Conservation (phyloP, 805 yeast genomes). For the Candida coleopterorum region DNA sequence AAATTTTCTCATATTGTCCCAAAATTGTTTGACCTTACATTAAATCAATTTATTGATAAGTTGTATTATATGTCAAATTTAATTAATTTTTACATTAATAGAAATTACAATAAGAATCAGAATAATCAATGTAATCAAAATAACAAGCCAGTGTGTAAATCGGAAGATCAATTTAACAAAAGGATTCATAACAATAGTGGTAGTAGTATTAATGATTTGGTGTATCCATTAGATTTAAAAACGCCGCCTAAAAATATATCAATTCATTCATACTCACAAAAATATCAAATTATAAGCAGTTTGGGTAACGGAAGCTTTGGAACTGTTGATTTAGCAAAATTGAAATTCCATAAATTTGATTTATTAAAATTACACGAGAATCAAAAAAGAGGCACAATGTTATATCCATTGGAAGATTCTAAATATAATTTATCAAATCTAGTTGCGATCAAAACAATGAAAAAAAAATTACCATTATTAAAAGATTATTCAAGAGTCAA, state of each 20-base stretch:
- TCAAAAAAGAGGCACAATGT: slow-evolving; percentile 40
- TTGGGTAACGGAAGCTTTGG: slow-evolving; percentile 80
- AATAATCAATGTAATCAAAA: background rate
- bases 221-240: slow-evolving; percentile 7
- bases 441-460: slow-evolving; percentile 80
- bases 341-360: slow-evolving; percentile 19
- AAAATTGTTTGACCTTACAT: background rate
- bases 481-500: slow-evolving; percentile 43
- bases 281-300: slow-evolving; percentile 46
- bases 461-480: slow-evolving; percentile 38
- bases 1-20: background rate
- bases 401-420: slow-evolving; percentile 37
- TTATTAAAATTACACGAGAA: slow-evolving; percentile 13
- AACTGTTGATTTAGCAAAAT: slow-evolving; percentile 59
- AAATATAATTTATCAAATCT: slow-evolving; percentile 26
- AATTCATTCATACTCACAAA: slow-evolving; percentile 12
- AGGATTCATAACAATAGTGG: background rate
- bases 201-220: background rate
- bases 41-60: background rate
- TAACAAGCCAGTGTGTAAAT: background rate
- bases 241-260: slow-evolving; percentile 12
- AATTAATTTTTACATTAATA: background rate
- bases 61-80: slow-evolving; percentile 3
- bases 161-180: background rate
- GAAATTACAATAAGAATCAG: background rate